These are phyloP conservation scores for Telopea speciosissima DNA, from an alignment of 177 flowering plant species.

Conservation along the genomic window DNA sequence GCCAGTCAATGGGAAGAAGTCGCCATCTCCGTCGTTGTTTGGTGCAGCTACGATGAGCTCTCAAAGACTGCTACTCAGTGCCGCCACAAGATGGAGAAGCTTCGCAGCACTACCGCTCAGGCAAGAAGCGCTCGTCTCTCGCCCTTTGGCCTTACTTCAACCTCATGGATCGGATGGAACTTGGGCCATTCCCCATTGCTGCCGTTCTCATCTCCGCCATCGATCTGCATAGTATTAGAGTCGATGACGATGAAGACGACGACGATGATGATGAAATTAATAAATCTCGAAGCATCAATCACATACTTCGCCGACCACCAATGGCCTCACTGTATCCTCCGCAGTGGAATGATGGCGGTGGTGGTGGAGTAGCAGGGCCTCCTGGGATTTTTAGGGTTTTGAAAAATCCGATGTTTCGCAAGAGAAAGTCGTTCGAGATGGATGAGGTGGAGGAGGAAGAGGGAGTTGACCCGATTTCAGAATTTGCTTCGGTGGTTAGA, in stretches of 20 bases:
- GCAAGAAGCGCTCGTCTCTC: conserved; percentile 28
- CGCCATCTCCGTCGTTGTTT: no score
- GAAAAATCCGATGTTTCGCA: conserved; percentile 19
- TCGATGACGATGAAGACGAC: no score
- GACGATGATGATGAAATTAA: no score
- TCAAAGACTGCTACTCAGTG: conserved; percentile 85
- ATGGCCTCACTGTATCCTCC: no score
- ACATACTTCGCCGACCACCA: no score
- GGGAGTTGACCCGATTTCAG: conserved; percentile 18
- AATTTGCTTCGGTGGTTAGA: conserved; percentile 51
- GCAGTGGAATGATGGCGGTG: no score
- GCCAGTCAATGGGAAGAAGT: no score
- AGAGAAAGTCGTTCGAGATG: conserved; percentile 11
- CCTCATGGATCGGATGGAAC: conserved; percentile 61
- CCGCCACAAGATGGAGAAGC: conserved; percentile 97
- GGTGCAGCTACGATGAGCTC: no score
- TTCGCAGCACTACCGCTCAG: conserved; percentile 79
- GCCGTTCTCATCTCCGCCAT: conserved; percentile 33
- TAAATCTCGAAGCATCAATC: no score
- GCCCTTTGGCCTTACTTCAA: conserved; percentile 59
- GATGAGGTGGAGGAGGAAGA: conserved; percentile 5
- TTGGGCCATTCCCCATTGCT: conserved; percentile 50
- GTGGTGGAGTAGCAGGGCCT: no score
- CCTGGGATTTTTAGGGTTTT: conserved; percentile 17
- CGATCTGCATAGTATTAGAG: no score